Evolutionary conservation across 768 basidiomycete species (phyloP).

Genomic region (Kwoniella heveanensis): DNA sequence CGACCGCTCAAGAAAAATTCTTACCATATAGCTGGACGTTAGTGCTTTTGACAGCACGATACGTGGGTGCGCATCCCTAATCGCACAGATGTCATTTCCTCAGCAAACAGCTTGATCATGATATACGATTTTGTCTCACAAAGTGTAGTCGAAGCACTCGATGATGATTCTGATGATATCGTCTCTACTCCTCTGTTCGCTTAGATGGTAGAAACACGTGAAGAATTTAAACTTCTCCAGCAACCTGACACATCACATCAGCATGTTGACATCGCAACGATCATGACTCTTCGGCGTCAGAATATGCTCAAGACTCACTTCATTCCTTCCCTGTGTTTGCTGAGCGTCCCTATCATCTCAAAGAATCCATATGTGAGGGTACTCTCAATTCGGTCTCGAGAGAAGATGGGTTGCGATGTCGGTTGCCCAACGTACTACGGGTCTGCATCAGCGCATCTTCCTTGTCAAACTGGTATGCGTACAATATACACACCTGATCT

Average conservation of each 20-base stretch:
- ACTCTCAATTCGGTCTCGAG: conserved; percentile 74
- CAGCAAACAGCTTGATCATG: not conserved
- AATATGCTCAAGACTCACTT: conserved; percentile 63
- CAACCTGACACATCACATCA: conserved; percentile 60
- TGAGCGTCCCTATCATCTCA: conserved; percentile 90
- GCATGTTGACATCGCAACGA: not conserved
- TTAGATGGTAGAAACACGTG: conserved; percentile 92
- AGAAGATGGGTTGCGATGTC: conserved; percentile 61
- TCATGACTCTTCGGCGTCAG: not conserved
- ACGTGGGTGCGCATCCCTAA: conserved; percentile 91
- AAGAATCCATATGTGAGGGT: conserved; percentile 90
- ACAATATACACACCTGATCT: conserved; percentile 78
- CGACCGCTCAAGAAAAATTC: conserved; percentile 20
- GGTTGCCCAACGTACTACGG: conserved; percentile 35
- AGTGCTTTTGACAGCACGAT: conserved; percentile 91
- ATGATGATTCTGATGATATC: conserved; percentile 89
- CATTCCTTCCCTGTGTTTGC: conserved; percentile 83
- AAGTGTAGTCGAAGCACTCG: conserved; percentile 85
- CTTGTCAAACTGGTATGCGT: no score
- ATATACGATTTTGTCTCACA: conserved; percentile 62
- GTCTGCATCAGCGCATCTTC: not conserved
- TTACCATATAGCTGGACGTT: conserved; percentile 85
- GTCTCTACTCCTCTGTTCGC: conserved; percentile 84
- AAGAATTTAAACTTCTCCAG: conserved; percentile 90
- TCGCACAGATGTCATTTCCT: no score